These are phyloP conservation scores for Penicillium janthinellum DNA, from an alignment of 2,329 filamentous ascomycete species.

Conservation along the genomic window DNA sequence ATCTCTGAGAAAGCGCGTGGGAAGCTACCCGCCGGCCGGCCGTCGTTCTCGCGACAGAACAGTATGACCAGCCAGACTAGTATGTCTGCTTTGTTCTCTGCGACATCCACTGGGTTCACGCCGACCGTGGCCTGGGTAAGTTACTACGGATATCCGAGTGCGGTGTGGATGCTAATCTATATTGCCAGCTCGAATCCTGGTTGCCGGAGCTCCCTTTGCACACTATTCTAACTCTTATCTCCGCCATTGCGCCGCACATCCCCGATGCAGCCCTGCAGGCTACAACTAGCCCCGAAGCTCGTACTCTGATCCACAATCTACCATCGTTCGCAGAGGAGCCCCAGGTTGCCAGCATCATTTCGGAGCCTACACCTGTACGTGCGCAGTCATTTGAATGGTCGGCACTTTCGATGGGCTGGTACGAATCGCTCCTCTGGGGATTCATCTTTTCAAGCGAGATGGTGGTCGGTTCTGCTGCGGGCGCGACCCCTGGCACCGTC, in stretches of 20 bases:
- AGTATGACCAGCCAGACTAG: conserved; percentile 79
- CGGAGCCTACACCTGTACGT: conserved; percentile 70
- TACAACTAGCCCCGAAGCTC: conserved; percentile 42
- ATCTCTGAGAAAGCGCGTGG: conserved; percentile 98
- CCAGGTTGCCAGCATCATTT: conserved; percentile 66
- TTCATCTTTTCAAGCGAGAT: conserved; percentile 91
- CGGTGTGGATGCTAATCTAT: conserved; percentile 16
- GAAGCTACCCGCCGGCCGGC: conserved; percentile 84
- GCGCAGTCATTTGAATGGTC: conserved; percentile 96
- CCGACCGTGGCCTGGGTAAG: conserved; percentile 74
- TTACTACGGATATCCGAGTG: neutral
- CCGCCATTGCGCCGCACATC: conserved; percentile 53
- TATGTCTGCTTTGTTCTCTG: conserved; percentile 61
- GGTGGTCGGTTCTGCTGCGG: conserved; percentile 55
- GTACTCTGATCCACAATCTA: conserved; percentile 46
- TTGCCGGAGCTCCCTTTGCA: conserved; percentile 88
- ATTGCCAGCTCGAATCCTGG: conserved; percentile 78
- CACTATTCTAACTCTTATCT: conserved; percentile 78
- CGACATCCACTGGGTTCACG: conserved; percentile 63
- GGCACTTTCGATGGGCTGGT: conserved; percentile 86
- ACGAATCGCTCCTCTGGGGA: conserved; percentile 91
- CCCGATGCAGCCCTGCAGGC: conserved; percentile 51
- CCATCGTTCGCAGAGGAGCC: conserved; percentile 52
- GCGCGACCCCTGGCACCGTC: conserved; percentile 73
- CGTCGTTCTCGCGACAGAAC: conserved; percentile 86